These are phyloP conservation scores for Metschnikowia drakensbergensis DNA, from an alignment of 805 yeast genomes.

Conservation along the genomic window DNA sequence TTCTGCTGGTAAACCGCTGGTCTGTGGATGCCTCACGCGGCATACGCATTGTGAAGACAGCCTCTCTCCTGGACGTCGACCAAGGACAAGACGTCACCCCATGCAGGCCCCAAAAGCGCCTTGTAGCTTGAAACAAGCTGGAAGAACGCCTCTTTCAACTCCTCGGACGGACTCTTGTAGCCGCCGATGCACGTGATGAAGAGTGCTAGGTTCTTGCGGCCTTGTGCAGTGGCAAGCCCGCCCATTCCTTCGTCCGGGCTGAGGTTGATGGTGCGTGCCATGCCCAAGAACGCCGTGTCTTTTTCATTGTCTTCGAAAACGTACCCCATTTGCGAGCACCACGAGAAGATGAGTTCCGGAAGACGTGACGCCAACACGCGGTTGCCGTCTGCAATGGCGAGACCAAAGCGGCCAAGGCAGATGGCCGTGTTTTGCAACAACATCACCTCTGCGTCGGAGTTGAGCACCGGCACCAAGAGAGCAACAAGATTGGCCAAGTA, in stretches of 20 bases:
- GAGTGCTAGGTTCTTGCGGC: conserved; percentile 44
- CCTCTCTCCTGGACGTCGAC: conserved; percentile 29
- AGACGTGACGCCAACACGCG: conserved; percentile 54
- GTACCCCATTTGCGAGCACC: conserved; percentile 68
- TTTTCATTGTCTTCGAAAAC: conserved; percentile 83
- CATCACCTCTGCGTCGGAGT: conserved; percentile 54
- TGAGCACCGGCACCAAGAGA: conserved; percentile 57
- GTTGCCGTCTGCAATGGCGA: conserved; percentile 38
- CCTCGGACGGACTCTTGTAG: conserved; percentile 49
- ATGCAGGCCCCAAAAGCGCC: conserved; percentile 43
- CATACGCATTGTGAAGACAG: conserved; percentile 13
- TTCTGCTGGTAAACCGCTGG: no score
- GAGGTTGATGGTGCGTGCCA: conserved; percentile 61
- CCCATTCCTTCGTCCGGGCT: conserved; percentile 63
- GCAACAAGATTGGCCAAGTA: conserved; percentile 53
- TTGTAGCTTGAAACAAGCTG: conserved; percentile 46
- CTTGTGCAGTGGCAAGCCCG: conserved; percentile 41
- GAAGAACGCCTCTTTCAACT: conserved; percentile 41
- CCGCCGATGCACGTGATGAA: conserved; percentile 59
- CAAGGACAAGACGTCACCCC: conserved; percentile 30
- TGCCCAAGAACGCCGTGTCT: conserved; percentile 81
- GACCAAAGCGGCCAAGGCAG: conserved; percentile 82
- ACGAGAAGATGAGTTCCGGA: conserved; percentile 53
- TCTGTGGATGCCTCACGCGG: background rate
- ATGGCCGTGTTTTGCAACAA: conserved; percentile 86